Conservation (phyloP, 2,329 filamentous ascomycete species). For the Claviceps capensis region DNA sequence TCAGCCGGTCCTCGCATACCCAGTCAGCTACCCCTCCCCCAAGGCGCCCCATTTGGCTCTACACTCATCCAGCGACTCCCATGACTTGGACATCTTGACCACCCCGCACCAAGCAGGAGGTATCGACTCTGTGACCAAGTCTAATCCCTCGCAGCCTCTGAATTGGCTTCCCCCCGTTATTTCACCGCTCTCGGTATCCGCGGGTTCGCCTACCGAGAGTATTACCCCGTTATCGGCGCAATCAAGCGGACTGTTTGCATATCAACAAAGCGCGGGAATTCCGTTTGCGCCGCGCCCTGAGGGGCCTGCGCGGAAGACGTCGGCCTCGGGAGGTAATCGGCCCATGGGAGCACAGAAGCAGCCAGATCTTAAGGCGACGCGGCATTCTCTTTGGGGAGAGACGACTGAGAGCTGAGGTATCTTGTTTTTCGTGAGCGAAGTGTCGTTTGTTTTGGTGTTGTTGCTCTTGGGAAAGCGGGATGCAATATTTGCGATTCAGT, state of each 20-base stretch:
- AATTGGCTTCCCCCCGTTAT: slow-evolving; percentile 39
- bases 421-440: too few species aligned
- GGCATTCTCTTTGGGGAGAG: not conserved
- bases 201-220: slow-evolving; percentile 15
- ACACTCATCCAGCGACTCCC: slow-evolving; percentile 13
- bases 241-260: slow-evolving; percentile 19
- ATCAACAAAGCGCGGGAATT: slow-evolving; percentile 26
- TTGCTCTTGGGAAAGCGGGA: too few species aligned
- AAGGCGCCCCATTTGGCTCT: slow-evolving; percentile 13
- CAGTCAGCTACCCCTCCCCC: slow-evolving; percentile 21
- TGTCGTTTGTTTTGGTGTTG: not conserved
- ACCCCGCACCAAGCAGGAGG: slow-evolving; percentile 44
- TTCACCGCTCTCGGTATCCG: slow-evolving; percentile 21
- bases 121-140: slow-evolving; percentile 24
- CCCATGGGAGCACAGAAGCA: not conserved
- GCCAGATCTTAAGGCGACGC: not conserved
- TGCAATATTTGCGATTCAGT: too few species aligned
- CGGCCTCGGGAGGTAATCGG: not conserved
- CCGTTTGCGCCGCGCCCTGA: slow-evolving; percentile 28
- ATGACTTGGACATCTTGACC: slow-evolving; percentile 31
- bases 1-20: slow-evolving; percentile 7
- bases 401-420: too few species aligned
- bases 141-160: slow-evolving; percentile 24
- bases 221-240: not conserved
- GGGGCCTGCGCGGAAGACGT: not conserved